Percentiles rank a stretch among this genome's conserved stretches.
These are phyloP conservation scores for Silene uniflora DNA, from an alignment of 148 eudicot genomes.

Conservation along the genomic window DNA sequence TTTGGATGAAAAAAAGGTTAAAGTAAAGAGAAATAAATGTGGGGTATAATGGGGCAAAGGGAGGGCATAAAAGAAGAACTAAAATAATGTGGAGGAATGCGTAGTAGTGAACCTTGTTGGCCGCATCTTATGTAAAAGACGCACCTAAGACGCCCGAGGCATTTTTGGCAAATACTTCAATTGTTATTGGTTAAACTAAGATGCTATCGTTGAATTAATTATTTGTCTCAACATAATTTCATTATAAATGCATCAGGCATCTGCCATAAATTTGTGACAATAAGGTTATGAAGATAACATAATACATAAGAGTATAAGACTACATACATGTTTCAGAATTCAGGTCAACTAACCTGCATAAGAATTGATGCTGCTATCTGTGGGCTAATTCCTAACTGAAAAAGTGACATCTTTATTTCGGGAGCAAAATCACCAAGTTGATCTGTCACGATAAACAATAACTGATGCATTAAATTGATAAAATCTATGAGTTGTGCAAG, in stretches of 20 bases:
- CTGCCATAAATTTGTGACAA: not conserved
- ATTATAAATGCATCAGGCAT: not conserved
- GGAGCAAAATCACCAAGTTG: conserved; percentile 77
- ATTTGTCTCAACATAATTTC: not conserved
- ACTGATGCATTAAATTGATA: not conserved
- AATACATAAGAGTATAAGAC: not conserved
- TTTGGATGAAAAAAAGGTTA: not conserved
- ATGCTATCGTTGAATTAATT: not conserved
- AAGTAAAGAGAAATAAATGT: not conserved
- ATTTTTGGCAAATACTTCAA: no score
- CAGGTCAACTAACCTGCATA: conserved; percentile 66
- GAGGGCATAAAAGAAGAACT: not conserved
- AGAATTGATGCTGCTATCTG: conserved; percentile 93
- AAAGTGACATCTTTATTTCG: conserved; percentile 90
- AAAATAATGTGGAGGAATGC: no score
- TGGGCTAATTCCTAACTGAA: conserved; percentile 97
- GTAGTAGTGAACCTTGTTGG: no score
- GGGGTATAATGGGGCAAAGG: not conserved
- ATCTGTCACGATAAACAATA: conserved; percentile 42
- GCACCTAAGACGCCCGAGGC: no score
- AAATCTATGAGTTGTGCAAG: not conserved
- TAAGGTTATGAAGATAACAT: not conserved
- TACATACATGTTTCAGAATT: not conserved
- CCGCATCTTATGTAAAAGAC: no score
- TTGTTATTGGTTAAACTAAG: no score